phyloP scores from a whole-genome alignment of 1,284 basidiomycete genomes.

The Irpex sp. region DNA sequence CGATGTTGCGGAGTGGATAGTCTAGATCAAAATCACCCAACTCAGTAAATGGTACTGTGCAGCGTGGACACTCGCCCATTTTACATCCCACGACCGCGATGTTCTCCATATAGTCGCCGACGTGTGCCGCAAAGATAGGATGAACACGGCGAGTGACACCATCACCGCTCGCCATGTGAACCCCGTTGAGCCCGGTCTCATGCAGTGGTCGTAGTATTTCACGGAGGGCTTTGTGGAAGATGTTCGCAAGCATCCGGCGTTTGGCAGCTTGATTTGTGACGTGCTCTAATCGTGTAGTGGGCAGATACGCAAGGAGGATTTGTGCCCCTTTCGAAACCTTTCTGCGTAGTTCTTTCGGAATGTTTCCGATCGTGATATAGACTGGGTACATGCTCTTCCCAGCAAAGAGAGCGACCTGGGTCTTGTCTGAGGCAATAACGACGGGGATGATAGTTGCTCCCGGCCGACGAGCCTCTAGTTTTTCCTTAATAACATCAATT shows the following conservation, averaged over 20 bases:
- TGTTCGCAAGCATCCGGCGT: conserved; percentile 10
- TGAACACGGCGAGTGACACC: conserved; percentile 14
- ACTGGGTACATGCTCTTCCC: conserved; percentile 22
- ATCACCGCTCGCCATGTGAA: conserved; percentile 16
- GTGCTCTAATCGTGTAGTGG: conserved; percentile 24
- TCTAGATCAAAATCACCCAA: neutral
- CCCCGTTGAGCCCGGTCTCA: conserved; percentile 8
- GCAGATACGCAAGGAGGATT: conserved; percentile 33
- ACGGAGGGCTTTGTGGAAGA: conserved; percentile 20
- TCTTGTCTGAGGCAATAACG: conserved; percentile 19
- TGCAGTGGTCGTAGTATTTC: conserved; percentile 10
- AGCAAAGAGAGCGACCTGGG: conserved; percentile 14
- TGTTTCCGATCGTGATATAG: conserved; percentile 22
- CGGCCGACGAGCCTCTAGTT: too few relatives aligned
- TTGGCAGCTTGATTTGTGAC: conserved; percentile 16
- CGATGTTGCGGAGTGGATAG: neutral
- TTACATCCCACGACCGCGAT: neutral
- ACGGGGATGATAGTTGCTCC: conserved; percentile 17
- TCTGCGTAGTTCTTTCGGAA: conserved; percentile 11
- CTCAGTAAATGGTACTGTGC: neutral
- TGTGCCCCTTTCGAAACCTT: conserved; percentile 4
- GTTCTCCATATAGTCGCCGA: conserved; percentile 1
- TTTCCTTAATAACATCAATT: too few relatives aligned
- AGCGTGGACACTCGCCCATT: neutral
- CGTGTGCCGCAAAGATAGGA: conserved; percentile 17